These are phyloP conservation scores for Articulospora tetracladia DNA, from an alignment of 495 filamentous ascomycete genomes.

Conservation along the genomic window DNA sequence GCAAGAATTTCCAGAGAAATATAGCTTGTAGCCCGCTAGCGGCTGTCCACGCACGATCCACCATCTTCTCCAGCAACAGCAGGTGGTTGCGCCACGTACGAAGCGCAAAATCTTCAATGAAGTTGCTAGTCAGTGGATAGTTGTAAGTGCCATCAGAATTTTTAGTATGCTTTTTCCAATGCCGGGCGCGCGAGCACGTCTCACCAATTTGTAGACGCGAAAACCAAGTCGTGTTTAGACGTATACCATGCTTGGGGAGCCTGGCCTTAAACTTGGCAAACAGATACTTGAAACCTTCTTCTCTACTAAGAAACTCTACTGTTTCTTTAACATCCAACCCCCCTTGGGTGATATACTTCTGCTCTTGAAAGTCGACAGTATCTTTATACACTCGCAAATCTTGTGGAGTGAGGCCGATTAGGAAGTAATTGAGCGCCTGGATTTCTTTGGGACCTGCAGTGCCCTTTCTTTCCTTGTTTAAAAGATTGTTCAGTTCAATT, in stretches of 20 bases:
- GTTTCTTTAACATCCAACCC: not conserved
- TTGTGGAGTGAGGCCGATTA: not conserved
- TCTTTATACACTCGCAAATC: not conserved
- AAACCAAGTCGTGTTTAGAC: not conserved
- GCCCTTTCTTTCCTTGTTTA: not conserved
- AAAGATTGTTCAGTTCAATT: conserved; percentile 10
- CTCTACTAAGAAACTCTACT: not conserved
- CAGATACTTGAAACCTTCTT: not conserved
- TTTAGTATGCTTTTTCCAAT: not conserved
- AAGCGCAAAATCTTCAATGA: not conserved
- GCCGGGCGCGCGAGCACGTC: not conserved
- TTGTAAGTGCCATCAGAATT: not conserved
- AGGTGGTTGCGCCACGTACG: not conserved
- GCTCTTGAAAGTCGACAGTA: not conserved
- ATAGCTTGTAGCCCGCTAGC: not conserved
- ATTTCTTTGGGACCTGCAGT: not conserved
- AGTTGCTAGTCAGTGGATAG: not conserved
- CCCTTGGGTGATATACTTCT: not conserved
- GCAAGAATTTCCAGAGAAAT: not conserved
- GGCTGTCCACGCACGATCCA: not conserved
- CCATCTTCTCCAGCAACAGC: not conserved
- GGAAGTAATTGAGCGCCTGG: conserved; percentile 1
- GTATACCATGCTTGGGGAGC: not conserved
- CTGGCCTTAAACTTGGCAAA: not conserved
- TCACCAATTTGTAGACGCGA: not conserved